These are phyloP conservation scores for Tylopilus subfusipes DNA, from an alignment of 768 basidiomycete species.

Conservation along the genomic window DNA sequence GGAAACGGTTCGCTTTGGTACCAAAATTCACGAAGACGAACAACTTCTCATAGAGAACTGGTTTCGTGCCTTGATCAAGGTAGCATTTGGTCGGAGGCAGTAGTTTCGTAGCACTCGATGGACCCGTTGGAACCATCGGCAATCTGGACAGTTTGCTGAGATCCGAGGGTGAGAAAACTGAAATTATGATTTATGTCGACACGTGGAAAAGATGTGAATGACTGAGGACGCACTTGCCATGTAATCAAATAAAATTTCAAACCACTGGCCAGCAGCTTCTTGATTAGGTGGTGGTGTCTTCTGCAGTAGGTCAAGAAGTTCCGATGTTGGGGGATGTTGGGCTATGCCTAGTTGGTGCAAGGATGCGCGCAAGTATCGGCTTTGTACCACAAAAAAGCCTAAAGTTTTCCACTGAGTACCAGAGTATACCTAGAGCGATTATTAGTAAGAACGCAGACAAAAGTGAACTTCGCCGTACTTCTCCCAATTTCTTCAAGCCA, in stretches of 20 bases:
- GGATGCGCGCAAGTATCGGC: conserved; percentile 44
- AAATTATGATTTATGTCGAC: neutral
- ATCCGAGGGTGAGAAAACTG: conserved; percentile 53
- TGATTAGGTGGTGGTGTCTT: conserved; percentile 50
- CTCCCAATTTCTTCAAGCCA: conserved; percentile 55
- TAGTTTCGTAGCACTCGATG: conserved; percentile 31
- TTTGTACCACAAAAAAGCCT: conserved; percentile 65
- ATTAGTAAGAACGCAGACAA: neutral
- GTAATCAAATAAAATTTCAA: conserved; percentile 56
- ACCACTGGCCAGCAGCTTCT: conserved; percentile 54
- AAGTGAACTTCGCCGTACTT: conserved; percentile 39
- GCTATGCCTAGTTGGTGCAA: conserved; percentile 57
- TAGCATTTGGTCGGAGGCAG: conserved; percentile 62
- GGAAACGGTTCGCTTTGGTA: conserved; percentile 68
- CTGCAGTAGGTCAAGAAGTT: conserved; percentile 53
- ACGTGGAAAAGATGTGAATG: neutral
- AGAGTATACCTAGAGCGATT: conserved; percentile 54
- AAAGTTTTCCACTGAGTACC: conserved; percentile 60
- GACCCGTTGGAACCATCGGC: conserved; percentile 59
- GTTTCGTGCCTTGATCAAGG: conserved; percentile 44
- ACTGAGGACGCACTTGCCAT: conserved; percentile 43
- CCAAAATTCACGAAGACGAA: conserved; percentile 89
- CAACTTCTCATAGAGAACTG: conserved; percentile 66
- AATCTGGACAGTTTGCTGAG: conserved; percentile 50
- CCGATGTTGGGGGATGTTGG: conserved; percentile 57